These are phyloP conservation scores for Polygonum aviculare DNA, from an alignment of 148 eudicot genomes.

Conservation along the genomic window DNA sequence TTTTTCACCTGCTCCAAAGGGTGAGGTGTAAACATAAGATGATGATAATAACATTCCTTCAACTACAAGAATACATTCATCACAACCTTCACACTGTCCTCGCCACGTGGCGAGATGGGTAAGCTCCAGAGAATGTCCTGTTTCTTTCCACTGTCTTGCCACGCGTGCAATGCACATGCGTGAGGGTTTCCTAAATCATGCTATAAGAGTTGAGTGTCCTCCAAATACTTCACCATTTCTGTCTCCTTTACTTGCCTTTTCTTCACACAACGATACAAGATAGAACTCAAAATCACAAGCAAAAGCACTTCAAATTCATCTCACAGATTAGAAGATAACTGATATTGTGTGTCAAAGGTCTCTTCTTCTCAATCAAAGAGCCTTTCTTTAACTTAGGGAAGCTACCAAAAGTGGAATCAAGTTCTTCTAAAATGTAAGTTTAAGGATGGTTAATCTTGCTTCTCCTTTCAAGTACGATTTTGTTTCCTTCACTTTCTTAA, in stretches of 20 bases:
- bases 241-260: neutral
- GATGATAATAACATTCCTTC: neutral
- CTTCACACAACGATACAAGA: neutral
- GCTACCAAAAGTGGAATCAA: neutral
- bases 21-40: neutral
- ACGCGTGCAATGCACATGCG: neutral
- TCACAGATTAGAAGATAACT: neutral
- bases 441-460: too few species aligned
- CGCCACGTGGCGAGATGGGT: slow-evolving; percentile 1
- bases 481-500: too few species aligned
- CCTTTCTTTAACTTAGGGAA: neutral
- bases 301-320: neutral
- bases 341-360: neutral
- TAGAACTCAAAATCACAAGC: neutral
- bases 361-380: too few species aligned
- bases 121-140: neutral
- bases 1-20: neutral
- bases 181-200: neutral
- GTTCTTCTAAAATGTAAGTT: neutral
- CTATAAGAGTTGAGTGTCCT: too few species aligned
- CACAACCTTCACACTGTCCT: neutral
- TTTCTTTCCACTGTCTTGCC: neutral
- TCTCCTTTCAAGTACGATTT: too few species aligned
- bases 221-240: neutral
- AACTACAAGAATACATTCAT: neutral